Evolutionary conservation across 257 asterid genomes (phyloP).

Genomic region (Solanum sitiens): DNA sequence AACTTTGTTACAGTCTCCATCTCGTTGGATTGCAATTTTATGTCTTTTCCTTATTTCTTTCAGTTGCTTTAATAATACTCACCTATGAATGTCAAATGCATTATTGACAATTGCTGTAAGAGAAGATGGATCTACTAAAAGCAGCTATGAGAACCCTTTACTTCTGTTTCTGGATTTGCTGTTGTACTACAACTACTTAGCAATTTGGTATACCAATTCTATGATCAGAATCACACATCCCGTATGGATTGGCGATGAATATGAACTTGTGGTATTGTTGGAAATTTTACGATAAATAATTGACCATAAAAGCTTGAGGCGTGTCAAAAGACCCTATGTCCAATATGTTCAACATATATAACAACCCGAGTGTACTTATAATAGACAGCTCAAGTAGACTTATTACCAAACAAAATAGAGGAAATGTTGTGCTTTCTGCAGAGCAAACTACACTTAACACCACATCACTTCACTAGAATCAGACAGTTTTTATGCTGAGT

Average conservation of each 20-base stretch:
- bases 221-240: neutral
- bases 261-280: neutral
- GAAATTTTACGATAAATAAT: neutral
- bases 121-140: neutral
- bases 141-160: neutral
- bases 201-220: no score
- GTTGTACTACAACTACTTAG: no score
- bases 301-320: neutral
- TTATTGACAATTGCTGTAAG: neutral
- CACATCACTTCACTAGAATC: neutral
- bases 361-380: neutral
- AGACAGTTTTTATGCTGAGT: neutral
- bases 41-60: neutral
- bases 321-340: neutral
- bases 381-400: neutral
- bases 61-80: neutral
- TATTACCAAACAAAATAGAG: neutral
- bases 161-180: neutral
- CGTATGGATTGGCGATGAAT: neutral
- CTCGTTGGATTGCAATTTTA: neutral
- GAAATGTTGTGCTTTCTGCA: neutral
- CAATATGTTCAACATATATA: neutral
- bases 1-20: neutral
- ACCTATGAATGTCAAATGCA: neutral
- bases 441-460: neutral